Percentiles rank a stretch among this genome's conserved stretches.
phyloP scores from a whole-genome alignment of 371 early-diverging fungal species.

The Zychaea mexicana region DNA sequence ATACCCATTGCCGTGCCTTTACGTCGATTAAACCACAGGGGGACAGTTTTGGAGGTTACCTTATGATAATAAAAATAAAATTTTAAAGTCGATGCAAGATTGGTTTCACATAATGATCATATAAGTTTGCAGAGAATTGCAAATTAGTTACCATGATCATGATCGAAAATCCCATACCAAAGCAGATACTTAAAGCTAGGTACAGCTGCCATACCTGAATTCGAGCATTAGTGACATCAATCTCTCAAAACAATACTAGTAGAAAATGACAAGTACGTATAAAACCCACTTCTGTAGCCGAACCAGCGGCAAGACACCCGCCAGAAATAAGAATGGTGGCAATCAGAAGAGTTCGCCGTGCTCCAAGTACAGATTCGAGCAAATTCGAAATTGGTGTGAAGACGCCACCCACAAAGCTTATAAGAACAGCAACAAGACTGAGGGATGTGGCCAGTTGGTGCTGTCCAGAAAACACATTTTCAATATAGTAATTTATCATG shows the following conservation, averaged over 20 bases:
- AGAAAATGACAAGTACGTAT: neutral
- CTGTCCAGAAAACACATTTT: slow-evolving; percentile 12
- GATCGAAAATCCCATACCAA: slow-evolving; percentile 58
- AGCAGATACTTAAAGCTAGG: slow-evolving; percentile 62
- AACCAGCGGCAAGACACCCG: slow-evolving; percentile 23
- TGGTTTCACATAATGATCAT: too few species aligned
- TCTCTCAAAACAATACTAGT: neutral
- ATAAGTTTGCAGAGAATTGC: neutral
- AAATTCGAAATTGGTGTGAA: slow-evolving; percentile 11
- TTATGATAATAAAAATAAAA: too few species aligned
- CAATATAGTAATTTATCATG: slow-evolving; percentile 18
- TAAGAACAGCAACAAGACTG: slow-evolving; percentile 17
- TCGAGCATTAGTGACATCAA: too few species aligned
- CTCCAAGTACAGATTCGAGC: slow-evolving; percentile 11
- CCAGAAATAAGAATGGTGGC: slow-evolving; percentile 8
- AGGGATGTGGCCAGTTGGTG: neutral
- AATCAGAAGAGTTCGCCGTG: slow-evolving; percentile 1
- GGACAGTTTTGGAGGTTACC: slow-evolving; percentile 41
- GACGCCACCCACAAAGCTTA: slow-evolving; percentile 11
- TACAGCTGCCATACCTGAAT: slow-evolving; percentile 61
- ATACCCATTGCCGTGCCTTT: slow-evolving; percentile 79
- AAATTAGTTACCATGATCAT: slow-evolving; percentile 14
- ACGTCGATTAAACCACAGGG: slow-evolving; percentile 74
- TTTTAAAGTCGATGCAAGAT: too few species aligned
- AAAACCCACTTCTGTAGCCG: slow-evolving; percentile 17